Base-by-base conservation (phyloP, 2,329 filamentous ascomycete species). In the Cladophialophora psammophila region DNA sequence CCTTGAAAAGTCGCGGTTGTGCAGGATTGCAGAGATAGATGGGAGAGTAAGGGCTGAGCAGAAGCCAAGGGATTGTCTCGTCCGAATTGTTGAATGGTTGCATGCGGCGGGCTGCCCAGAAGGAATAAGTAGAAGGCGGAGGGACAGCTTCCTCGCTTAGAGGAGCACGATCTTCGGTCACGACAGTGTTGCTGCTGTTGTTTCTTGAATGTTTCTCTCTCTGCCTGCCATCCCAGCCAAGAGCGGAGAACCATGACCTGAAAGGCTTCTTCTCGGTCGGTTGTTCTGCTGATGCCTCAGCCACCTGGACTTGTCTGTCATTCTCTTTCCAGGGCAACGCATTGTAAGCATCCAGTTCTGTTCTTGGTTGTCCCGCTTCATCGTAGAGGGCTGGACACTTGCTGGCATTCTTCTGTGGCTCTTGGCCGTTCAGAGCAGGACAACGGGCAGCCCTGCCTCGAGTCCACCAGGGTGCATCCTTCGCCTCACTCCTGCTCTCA, bases 11-110 rank as follows among this genome's bases (percentile, higher is more conserved):
- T 31, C 68, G 53, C 13, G 69, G 55, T 35, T 70, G 69, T 5
- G 63, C 57, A n/a, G 67, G 67, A 45, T 69, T 69, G 59, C 60
- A 69, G 31, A 71, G 68, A 40, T 69, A 71, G n/a, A 84, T 73
- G 0, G 86, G 86, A 1, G 86, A 88, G 74, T 88, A 88, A 0
- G 80, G 78, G 68, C 80, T 85, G 48, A 80, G 78, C 68, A 81
- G 72, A n/a, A 83, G 73, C 69, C 82, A 83, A 2, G 76, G 71
- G 9, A 77, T 72, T 4, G 76, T 76, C 63, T 78, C 71, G 35
- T 79, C 78, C 20, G 78, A 76, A 20, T 77, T 69, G 59, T 73
- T 70, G 26, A 78, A 75, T 64, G 76, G 73, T 59, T 77, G 76
- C 45, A 72, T 67, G 6, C 63, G 45, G 9, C 65, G 63, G 32